Evolutionary conservation across 768 basidiomycete genomes (phyloP).

Genomic region (Gloeostereum incarnatum): DNA sequence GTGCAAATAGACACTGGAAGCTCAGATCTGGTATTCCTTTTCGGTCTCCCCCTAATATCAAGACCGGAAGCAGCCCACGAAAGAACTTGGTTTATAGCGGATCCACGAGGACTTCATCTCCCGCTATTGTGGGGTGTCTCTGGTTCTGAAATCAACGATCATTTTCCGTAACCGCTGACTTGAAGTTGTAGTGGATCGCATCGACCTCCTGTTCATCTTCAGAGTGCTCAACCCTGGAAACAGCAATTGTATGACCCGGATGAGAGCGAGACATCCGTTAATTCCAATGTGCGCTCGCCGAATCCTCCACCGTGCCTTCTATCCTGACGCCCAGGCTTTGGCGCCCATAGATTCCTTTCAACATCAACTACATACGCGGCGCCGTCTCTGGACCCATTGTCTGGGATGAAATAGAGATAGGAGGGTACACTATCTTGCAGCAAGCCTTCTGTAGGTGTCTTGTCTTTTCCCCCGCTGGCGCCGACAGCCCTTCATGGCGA

Average conservation of each 20-base stretch:
- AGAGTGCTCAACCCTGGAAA: conserved; percentile 30
- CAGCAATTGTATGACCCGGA: conserved; percentile 49
- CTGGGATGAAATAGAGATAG: conserved; percentile 58
- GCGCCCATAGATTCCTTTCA: conserved; percentile 31
- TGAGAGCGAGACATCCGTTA: too few relatives aligned
- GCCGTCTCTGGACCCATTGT: conserved; percentile 51
- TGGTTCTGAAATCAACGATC: too few relatives aligned
- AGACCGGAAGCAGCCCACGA: too few relatives aligned
- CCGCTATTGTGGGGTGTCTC: too few relatives aligned
- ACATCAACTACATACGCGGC: conserved; percentile 53
- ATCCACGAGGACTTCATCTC: too few relatives aligned
- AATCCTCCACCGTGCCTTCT: too few relatives aligned
- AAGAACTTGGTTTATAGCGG: too few relatives aligned
- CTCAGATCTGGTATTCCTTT: conserved; percentile 53
- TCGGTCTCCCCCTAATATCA: conserved; percentile 1
- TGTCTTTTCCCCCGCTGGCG: too few relatives aligned
- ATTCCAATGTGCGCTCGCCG: too few relatives aligned
- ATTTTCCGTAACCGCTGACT: conserved; percentile 2
- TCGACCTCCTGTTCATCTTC: conserved; percentile 53
- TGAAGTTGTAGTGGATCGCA: conserved; percentile 57
- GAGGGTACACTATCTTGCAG: conserved; percentile 51
- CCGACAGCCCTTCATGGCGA: too few relatives aligned
- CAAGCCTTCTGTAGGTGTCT: conserved; percentile 69
- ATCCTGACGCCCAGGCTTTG: conserved; percentile 21
- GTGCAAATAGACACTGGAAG: conserved; percentile 78